Base-by-base conservation (phyloP, 352 stramenopile genomes). In the Pythium oligandrum region DNA sequence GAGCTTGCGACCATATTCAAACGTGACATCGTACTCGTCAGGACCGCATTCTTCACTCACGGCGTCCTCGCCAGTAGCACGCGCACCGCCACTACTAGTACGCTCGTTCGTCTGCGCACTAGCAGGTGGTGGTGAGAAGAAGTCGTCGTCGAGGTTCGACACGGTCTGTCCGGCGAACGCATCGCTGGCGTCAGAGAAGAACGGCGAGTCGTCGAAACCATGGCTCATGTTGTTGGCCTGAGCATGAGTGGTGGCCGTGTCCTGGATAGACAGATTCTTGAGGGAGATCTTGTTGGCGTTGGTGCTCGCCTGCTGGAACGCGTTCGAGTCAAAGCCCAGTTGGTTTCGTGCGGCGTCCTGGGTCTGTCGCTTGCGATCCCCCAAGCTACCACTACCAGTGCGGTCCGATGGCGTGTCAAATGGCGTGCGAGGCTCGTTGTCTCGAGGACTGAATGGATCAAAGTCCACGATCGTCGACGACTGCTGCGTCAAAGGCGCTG, bases 21-120 rank as follows among this genome's bases (percentile, higher is more conserved):
- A 93, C 9, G 66, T 77, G 50, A 88, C 78, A 43, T 93, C 80
- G 50, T 89, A 90, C 59, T 93, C 82, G 53, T 82, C 64, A 8
- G 63, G 52, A 4, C 55, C 69, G 31, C 77, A 85, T 1, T 62
- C 53, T 2, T 74, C 69, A 0, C 53, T 44, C 17, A 63, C 51
- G 2, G 55, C 47, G 2, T 48, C 51, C 26, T 47, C 34, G 30
- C 37, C 26, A 4, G 61, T 52, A n/a, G 51, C 48, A 4, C 42
- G 48, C 4, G 46, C 6, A 0, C 5, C 58, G 31, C 57, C 52
- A 51, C 49, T 65, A 51, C 51, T 63, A 12, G 46, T 51, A 36
- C 17, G 17, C 17, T 58, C 61, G 7, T 45, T 64, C 6, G 38
- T 31, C 35, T 12, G 10, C 33, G 40, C 43, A 34, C 59, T 48